Evolutionary conservation across 306 rosid species (phyloP), one percentile per base, ranked within the genome.

Genomic region (Cicer cuneatum): DNA sequence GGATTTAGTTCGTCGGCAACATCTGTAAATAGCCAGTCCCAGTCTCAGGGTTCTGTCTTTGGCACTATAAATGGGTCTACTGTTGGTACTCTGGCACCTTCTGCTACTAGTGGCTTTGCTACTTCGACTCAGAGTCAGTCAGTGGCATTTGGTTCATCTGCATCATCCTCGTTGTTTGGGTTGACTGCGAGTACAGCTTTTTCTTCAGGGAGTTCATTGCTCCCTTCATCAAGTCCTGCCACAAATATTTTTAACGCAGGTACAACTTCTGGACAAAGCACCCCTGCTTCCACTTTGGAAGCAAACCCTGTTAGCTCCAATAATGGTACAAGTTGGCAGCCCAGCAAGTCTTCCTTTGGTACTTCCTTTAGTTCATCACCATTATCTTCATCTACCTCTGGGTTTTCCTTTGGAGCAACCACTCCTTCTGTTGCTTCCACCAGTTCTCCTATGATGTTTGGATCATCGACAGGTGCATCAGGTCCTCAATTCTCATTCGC

Each of bases 241-340:
- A 5, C 85, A 24, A 80, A 78, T 48, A 61, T 69, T 49, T 78
- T 84, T 40, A 74, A 64, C 61, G 71, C 86, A 1, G 85, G 83
- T 52, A 7, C 86, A 6, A 38, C 63, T 71, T 62, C 76, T 35
- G 92, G 86, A 46, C 78, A 79, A 18, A 70, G 80, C 60, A 57
- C 83, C 60, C 56, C 93, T 74, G 83, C 88, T 29, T 75, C 96
- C 42, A 66, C 86, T n/a, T 71, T 79, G 5, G 87, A 69, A 46
- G 81, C 80, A 62, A 90, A 79, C 60, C 52, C 84, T 19, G 63
- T 66, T 52, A 72, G 86, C 84, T 83, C 92, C 47, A 74, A 77
- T 69, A 81, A 81, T 75, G 83, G 87, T 37, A 48, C 86, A 33
- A 78, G 75, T 76, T 88, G 92, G 97, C 91, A 81, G 83, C 61